These are phyloP conservation scores for Tulasnella sp. DNA, from an alignment of 768 basidiomycete species.

Conservation along the genomic window DNA sequence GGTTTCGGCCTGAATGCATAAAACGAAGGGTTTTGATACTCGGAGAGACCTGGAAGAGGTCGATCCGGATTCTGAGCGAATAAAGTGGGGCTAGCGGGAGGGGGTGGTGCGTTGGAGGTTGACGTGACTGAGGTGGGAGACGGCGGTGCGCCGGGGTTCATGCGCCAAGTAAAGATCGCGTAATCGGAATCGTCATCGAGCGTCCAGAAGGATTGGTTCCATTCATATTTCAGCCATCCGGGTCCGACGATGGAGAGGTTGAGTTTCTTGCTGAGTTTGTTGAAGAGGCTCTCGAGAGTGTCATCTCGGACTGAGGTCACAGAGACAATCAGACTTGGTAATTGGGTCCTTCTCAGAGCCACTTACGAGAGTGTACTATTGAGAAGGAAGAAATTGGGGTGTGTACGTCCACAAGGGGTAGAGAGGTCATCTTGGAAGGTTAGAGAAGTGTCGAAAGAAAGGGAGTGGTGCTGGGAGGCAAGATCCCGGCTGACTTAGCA, in stretches of 20 bases:
- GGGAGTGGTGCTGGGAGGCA: too few species aligned
- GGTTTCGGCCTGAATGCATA: constrained; percentile 15
- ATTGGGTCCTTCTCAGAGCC: background rate
- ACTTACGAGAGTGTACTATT: constrained; percentile 61
- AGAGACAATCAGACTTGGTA: background rate
- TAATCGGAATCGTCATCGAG: constrained; percentile 90
- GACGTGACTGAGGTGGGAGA: constrained; percentile 20
- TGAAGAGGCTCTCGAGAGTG: constrained; percentile 47
- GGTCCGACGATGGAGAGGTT: constrained; percentile 48
- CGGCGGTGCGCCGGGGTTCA: constrained; percentile 29
- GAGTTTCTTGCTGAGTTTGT: constrained; percentile 60
- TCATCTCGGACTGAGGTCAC: constrained; percentile 45
- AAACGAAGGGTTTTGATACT: constrained; percentile 19
- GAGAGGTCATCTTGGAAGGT: too few species aligned
- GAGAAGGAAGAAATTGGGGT: constrained; percentile 67
- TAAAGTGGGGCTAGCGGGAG: constrained; percentile 19
- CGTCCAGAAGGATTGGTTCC: constrained; percentile 67
- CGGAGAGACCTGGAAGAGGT: constrained; percentile 22
- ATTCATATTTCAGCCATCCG: constrained; percentile 83
- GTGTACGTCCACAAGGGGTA: constrained; percentile 47
- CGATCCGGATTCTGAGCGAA: constrained; percentile 23
- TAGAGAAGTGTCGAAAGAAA: too few species aligned
- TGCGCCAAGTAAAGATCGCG: constrained; percentile 72
- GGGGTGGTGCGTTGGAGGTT: constrained; percentile 28
- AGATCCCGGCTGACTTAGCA: too few species aligned